phyloP scores from a whole-genome alignment of 805 yeast genomes.

The Blastobotrys attinorum region DNA sequence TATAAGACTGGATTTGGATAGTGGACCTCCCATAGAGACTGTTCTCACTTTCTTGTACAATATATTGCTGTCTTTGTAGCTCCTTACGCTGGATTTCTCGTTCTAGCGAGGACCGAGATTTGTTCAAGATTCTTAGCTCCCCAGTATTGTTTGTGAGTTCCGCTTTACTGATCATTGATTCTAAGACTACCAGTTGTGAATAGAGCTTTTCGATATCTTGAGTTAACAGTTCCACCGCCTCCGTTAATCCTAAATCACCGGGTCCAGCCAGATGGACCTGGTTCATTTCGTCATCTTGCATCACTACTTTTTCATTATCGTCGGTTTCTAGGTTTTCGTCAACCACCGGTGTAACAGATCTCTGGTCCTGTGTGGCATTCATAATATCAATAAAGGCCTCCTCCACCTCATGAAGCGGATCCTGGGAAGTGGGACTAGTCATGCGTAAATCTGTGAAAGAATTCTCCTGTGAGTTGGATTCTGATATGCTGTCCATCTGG shows the following conservation, averaged over 20 bases:
- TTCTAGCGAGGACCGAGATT: constrained; percentile 57
- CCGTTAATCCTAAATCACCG: constrained; percentile 56
- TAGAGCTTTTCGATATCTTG: constrained; percentile 49
- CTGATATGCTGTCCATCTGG: not conserved
- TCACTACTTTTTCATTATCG: constrained; percentile 1
- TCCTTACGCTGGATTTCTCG: constrained; percentile 71
- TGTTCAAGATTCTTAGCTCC: constrained; percentile 58
- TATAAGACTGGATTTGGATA: constrained; percentile 36
- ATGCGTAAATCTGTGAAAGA: not conserved
- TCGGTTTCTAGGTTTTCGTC: constrained; percentile 4
- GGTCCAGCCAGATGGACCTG: constrained; percentile 53
- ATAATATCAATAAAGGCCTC: constrained; percentile 55
- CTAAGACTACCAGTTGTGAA: constrained; percentile 56
- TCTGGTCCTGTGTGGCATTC: constrained; percentile 6
- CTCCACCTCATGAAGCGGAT: constrained; percentile 53
- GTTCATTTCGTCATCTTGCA: not conserved
- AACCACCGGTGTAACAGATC: constrained; percentile 4
- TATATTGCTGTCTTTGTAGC: constrained; percentile 67
- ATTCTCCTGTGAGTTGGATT: not conserved
- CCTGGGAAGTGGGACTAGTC: too few relatives aligned
- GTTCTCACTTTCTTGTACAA: constrained; percentile 76
- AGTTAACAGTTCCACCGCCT: constrained; percentile 54
- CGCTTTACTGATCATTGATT: constrained; percentile 68
- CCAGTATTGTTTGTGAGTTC: constrained; percentile 70
- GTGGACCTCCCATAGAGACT: constrained; percentile 49